Evolutionary conservation across 805 yeast genomes (phyloP).

Genomic region (Suhomyces xylopsoci): DNA sequence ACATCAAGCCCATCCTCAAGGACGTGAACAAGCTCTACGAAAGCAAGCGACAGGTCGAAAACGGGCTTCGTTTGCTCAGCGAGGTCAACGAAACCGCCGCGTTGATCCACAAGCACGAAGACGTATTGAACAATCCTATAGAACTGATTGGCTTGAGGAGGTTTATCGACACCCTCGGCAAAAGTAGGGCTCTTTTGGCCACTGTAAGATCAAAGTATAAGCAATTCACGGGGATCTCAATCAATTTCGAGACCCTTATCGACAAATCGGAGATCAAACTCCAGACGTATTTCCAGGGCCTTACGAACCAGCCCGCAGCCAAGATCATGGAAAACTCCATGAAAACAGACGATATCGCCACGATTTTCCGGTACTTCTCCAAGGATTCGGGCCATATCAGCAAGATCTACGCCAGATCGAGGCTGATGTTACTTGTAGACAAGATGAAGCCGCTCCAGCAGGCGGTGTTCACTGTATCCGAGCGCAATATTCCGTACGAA

Average conservation of each 20-base stretch:
- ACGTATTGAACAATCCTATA: constrained; percentile 29
- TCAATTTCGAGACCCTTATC: constrained; percentile 55
- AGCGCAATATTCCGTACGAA: constrained; percentile 49
- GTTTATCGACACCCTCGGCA: constrained; percentile 28
- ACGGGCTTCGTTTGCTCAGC: constrained; percentile 48
- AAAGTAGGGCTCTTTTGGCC: constrained; percentile 45
- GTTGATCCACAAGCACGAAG: constrained; percentile 39
- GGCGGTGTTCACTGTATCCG: constrained; percentile 40
- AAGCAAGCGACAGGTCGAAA: constrained; percentile 56
- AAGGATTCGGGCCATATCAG: constrained; percentile 7
- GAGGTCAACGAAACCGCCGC: constrained; percentile 53
- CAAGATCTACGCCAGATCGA: constrained; percentile 17
- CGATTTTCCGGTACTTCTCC: constrained; percentile 11
- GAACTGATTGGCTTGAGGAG: constrained; percentile 40
- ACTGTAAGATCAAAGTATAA: constrained; percentile 42
- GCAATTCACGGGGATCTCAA: constrained; percentile 65
- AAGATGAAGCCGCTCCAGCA: constrained; percentile 47
- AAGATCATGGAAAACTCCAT: constrained; percentile 43
- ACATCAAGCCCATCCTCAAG: constrained; percentile 69
- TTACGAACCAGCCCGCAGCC: constrained; percentile 23
- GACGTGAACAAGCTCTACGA: constrained; percentile 56
- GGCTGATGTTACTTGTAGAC: constrained; percentile 33
- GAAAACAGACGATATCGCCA: constrained; percentile 11
- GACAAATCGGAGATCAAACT: constrained; percentile 55
- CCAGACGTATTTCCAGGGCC: constrained; percentile 43